A percentile compares a stretch with the other conserved stretches of the same genome.
Evolutionary conservation across 2,329 filamentous ascomycete species (phyloP).

Genomic region (Periconia macrospinosa): DNA sequence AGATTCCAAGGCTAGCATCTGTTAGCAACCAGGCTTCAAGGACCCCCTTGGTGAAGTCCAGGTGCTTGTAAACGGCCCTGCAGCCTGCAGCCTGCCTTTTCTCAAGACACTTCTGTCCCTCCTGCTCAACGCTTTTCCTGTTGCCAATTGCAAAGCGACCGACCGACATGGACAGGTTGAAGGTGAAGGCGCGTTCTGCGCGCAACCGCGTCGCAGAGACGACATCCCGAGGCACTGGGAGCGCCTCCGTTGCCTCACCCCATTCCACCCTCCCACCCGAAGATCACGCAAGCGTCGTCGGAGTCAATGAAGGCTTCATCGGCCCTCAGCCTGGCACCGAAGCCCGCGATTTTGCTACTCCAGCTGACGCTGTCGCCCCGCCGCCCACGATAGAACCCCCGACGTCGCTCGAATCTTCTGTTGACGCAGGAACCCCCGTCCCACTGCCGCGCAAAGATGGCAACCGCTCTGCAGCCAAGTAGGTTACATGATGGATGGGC

Average conservation of each 20-base stretch:
- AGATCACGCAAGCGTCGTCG: conserved; percentile 35
- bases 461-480: conserved; percentile 25
- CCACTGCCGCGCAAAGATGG: conserved; percentile 26
- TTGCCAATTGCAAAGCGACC: not conserved
- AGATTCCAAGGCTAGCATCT: not conserved
- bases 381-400: conserved; percentile 33
- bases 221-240: conserved; percentile 28
- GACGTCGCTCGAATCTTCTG: conserved; percentile 38
- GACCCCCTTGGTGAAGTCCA: not conserved
- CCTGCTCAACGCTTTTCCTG: not conserved
- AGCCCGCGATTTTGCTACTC: conserved; percentile 37
- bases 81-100: not conserved
- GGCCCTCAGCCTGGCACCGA: conserved; percentile 29
- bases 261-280: conserved; percentile 31
- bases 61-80: not conserved
- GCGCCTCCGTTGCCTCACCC: conserved; percentile 30
- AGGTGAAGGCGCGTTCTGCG: conserved; percentile 36
- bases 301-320: conserved; percentile 36
- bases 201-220: conserved; percentile 35
- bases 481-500: not conserved
- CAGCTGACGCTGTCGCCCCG: conserved; percentile 14
- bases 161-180: conserved; percentile 36
- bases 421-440: conserved; percentile 37
- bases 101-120: not conserved
- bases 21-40: not conserved